Evolutionary conservation across 371 early-diverging fungal species (phyloP).

Genomic region (Mucor piriformis): DNA sequence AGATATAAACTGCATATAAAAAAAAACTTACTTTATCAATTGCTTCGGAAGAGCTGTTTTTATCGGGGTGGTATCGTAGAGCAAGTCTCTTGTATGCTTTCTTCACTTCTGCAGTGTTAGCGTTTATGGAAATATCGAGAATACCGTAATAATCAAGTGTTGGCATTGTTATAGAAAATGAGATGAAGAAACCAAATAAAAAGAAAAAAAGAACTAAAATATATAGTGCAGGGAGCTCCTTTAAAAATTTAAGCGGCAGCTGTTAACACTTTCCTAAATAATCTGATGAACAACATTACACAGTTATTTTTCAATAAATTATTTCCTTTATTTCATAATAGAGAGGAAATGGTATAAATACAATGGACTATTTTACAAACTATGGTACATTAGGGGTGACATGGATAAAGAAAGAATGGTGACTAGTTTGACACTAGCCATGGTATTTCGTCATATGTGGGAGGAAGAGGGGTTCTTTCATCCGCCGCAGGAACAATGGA

Average conservation of each 20-base stretch:
- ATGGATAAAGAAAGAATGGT: too few species aligned
- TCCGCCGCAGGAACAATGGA: slow-evolving; percentile 6
- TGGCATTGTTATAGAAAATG: slow-evolving; percentile 16
- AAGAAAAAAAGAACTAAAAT: background rate
- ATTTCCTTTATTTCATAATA: too few species aligned
- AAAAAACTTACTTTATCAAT: slow-evolving; percentile 39
- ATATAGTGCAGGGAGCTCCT: too few species aligned
- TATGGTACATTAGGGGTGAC: too few species aligned
- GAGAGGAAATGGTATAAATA: too few species aligned
- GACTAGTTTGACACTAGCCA: background rate
- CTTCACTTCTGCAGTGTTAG: slow-evolving; percentile 45
- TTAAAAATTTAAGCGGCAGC: too few species aligned
- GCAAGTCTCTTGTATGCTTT: slow-evolving; percentile 50
- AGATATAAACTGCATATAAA: background rate
- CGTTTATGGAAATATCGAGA: slow-evolving; percentile 29
- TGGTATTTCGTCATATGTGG: background rate
- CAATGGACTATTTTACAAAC: too few species aligned
- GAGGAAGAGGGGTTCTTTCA: background rate
- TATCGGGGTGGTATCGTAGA: slow-evolving; percentile 63
- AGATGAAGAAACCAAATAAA: slow-evolving; percentile 5
- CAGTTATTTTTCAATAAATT: too few species aligned
- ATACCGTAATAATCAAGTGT: slow-evolving; percentile 35
- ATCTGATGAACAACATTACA: too few species aligned
- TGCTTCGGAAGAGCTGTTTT: slow-evolving; percentile 47
- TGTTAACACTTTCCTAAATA: too few species aligned